Evolutionary conservation across 2,329 filamentous ascomycete genomes (phyloP).

Genomic region (Aspergillus intermedius): DNA sequence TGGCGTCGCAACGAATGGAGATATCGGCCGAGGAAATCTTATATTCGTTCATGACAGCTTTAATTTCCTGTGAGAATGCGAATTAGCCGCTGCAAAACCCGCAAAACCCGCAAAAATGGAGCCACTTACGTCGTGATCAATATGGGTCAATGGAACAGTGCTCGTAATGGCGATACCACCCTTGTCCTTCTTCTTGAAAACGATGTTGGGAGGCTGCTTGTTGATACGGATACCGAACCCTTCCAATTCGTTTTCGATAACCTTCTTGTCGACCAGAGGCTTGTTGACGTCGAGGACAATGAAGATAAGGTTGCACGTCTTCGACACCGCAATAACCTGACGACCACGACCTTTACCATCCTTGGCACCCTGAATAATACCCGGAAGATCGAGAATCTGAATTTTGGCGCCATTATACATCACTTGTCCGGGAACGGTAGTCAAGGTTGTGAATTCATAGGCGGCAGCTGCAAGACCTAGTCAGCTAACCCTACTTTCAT

Average conservation of each 20-base stretch:
- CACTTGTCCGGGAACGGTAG: conserved; percentile 93
- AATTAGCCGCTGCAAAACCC: conserved; percentile 8
- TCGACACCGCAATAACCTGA: conserved; percentile 97
- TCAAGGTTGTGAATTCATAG: conserved; percentile 98
- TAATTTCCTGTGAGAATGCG: conserved; percentile 62
- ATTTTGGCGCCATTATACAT: conserved; percentile 94
- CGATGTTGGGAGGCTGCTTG: conserved; percentile 93
- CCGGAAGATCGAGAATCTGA: conserved; percentile 95
- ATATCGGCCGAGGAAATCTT: conserved; percentile 95
- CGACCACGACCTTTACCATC: conserved; percentile 95
- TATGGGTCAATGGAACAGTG: conserved; percentile 84
- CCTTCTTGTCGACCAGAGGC: conserved; percentile 88
- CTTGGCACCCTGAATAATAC: conserved; percentile 98
- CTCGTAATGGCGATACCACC: conserved; percentile 94
- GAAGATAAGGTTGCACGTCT: conserved; percentile 97
- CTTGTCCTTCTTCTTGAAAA: conserved; percentile 99
- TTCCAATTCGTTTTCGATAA: conserved; percentile 92
- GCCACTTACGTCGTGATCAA: conserved; percentile 64
- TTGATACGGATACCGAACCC: conserved; percentile 98
- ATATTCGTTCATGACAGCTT: conserved; percentile 95
- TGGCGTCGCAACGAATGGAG: conserved; percentile 94
- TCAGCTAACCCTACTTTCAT: background rate
- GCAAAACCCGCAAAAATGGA: background rate
- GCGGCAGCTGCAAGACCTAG: conserved; percentile 58
- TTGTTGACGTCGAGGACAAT: conserved; percentile 99